phyloP scores from a whole-genome alignment of 2,329 filamentous ascomycete species.

The Phyllosticta capitalensis region DNA sequence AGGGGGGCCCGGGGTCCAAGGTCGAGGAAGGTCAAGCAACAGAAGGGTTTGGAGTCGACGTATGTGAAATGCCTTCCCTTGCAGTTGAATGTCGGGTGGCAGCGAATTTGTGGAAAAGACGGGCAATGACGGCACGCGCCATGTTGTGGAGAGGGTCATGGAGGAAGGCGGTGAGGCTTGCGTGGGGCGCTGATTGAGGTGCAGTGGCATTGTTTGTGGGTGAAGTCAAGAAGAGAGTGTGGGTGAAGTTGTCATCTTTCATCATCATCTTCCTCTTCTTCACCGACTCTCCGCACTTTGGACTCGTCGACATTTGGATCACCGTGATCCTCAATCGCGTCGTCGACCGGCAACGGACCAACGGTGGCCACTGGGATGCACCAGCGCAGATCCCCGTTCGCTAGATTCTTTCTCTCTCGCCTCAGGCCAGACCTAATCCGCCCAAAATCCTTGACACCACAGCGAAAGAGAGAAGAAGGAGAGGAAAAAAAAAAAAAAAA shows the following conservation, averaged over 20 bases:
- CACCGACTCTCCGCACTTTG: too few species aligned
- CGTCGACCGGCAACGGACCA: not conserved
- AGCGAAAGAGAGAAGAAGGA: not conserved
- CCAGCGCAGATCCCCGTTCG: not conserved
- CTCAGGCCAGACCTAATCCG: not conserved
- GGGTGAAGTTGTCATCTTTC: too few species aligned
- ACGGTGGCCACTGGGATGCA: not conserved
- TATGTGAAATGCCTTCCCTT: not conserved
- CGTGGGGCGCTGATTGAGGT: too few species aligned
- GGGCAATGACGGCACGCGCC: too few species aligned
- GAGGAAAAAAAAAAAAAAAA: not conserved
- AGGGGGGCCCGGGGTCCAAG: not conserved
- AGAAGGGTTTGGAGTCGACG: not conserved
- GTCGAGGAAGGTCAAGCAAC: not conserved
- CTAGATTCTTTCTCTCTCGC: not conserved
- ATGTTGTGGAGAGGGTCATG: too few species aligned
- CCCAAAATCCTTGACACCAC: not conserved
- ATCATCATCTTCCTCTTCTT: too few species aligned
- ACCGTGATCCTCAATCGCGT: not conserved
- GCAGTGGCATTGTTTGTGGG: too few species aligned
- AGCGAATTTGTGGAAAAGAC: too few species aligned
- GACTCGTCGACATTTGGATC: not conserved
- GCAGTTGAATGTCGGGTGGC: too few species aligned
- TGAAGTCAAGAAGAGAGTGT: too few species aligned
- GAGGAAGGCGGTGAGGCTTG: too few species aligned